Base-by-base conservation (phyloP, 1,284 basidiomycete species). In the Apiotrichum sp. region DNA sequence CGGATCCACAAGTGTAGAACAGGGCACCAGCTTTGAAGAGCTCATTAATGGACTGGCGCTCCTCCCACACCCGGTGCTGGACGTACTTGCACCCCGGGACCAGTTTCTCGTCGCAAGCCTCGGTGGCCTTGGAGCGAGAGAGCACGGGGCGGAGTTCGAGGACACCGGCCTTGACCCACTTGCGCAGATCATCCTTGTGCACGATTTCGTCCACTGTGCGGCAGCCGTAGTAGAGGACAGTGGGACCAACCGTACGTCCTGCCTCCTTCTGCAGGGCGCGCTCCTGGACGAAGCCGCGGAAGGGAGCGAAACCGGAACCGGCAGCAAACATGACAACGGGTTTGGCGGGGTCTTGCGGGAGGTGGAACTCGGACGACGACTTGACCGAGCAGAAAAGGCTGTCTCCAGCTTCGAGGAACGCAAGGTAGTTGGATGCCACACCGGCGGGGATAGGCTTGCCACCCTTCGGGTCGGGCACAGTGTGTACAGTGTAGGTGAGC, bases 201-300 rank as follows among this genome's bases (percentile, higher is more conserved):
- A 82, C 62, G 62, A 75, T 79, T 62, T 82, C 81, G 32, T 74
- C 65, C 2, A 33, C 44, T 35, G 4, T 46, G 14, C 51, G 55
- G 61, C 80, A 82, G 13, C 81, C 81, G 58, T 80, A 81, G 76
- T 81, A 82, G 45, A 82, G 68, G 35, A 81, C 63, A 34, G 74
- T 75, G 53, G 72, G 70, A 31, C 77, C 79, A 10, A 81, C 77
- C 16, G 77, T 71, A 14, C 80, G 69, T 0, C 81, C 81, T 6
- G 78, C 76, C 47, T 70, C 65, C 65, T 77, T 78, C 69, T 82
- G 80, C 57, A 76, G 67, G 14, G 80, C 80, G 14, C 81, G 78
- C 62, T 82, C 81, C 63, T 81, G 79, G 41, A 83, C 72, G 71
- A 83, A 83, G 1, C 80, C 80, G 43, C 80, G 76, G 78, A 83